Conservation (phyloP, 768 basidiomycete genomes). For the Suillus spraguei region DNA sequence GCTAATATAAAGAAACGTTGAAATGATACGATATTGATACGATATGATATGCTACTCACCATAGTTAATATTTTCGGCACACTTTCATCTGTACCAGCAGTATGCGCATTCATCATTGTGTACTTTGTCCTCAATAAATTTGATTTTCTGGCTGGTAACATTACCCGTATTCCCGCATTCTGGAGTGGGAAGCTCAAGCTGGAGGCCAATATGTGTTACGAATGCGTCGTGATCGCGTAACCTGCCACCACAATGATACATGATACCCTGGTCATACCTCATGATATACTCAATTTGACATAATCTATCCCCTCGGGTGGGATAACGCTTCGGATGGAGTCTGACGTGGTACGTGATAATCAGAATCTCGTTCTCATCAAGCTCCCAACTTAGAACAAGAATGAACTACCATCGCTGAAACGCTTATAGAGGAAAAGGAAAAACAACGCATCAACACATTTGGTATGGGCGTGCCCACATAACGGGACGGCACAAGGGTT, state of each 20-base stretch:
- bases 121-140: not conserved
- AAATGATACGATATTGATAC: not conserved
- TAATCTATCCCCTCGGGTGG: not conserved
- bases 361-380: not conserved
- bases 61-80: not conserved
- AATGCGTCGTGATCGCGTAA: not conserved
- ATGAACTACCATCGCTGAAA: not conserved
- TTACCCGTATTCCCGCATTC: not conserved
- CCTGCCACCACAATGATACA: not conserved
- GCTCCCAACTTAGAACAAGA: not conserved
- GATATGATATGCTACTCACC: not conserved
- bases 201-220: not conserved
- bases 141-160: not conserved
- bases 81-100: slow-evolving; percentile 3
- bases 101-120: not conserved
- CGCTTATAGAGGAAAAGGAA: too few species aligned
- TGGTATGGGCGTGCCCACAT: not conserved
- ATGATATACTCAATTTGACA: not conserved
- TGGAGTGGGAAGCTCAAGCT: not conserved
- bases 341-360: not conserved
- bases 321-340: not conserved
- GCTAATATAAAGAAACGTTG: not conserved
- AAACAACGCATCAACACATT: not conserved
- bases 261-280: not conserved
- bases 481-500: not conserved